Conservation (phyloP, 441 rosid species). For the Sinapis alba region DNA sequence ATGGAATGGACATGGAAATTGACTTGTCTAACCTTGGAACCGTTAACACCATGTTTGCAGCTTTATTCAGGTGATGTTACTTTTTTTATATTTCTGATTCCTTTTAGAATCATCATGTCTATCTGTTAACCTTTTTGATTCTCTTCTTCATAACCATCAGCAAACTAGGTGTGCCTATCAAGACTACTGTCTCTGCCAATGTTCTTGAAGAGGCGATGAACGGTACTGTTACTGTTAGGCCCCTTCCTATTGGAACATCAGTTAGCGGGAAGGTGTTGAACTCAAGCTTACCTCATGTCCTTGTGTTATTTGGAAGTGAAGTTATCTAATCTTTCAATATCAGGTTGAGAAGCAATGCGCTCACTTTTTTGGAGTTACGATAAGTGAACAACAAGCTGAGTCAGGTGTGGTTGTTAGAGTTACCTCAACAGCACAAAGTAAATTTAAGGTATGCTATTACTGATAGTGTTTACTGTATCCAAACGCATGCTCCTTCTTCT, state of each 20-base stretch:
- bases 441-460: slow-evolving; percentile 68
- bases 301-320: background rate
- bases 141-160: slow-evolving; percentile 27
- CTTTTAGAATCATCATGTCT: slow-evolving; percentile 24
- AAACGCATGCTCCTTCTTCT: slow-evolving; percentile 8
- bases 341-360: slow-evolving; percentile 98
- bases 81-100: background rate
- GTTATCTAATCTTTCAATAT: slow-evolving; percentile 24
- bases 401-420: slow-evolving; percentile 94
- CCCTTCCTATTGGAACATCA: slow-evolving; percentile 96
- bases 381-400: slow-evolving; percentile 90
- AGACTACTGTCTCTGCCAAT: slow-evolving; percentile 93
- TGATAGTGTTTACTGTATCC: background rate
- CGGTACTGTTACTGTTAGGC: slow-evolving; percentile 96
- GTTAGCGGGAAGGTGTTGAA: slow-evolving; percentile 89
- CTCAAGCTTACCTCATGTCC: background rate
- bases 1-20: slow-evolving; percentile 95
- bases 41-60: slow-evolving; percentile 98
- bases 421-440: slow-evolving; percentile 87
- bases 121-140: background rate
- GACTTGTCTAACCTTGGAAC: slow-evolving; percentile 98
- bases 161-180: slow-evolving; percentile 99
- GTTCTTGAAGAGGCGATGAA: slow-evolving; percentile 96
- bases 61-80: slow-evolving; percentile 79
- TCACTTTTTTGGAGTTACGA: slow-evolving; percentile 94